Percentiles rank a stretch among this genome's conserved stretches.
These are phyloP conservation scores for Caryopteris hybrid DNA, from an alignment of 305 asterid species.

Conservation along the genomic window DNA sequence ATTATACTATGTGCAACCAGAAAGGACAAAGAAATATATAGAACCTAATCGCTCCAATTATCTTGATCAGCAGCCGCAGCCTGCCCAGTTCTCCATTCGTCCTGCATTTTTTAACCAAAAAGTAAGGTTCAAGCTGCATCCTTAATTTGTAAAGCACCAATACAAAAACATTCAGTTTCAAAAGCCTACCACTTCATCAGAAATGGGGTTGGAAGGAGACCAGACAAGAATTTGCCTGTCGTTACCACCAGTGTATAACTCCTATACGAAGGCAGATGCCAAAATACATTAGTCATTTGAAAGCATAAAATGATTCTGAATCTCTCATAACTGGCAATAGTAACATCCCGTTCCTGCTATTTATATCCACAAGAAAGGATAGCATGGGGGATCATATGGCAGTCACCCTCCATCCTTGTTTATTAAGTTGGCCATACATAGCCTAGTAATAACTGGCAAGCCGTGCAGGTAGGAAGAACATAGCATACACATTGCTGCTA, in stretches of 20 bases:
- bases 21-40: slow-evolving; percentile 7
- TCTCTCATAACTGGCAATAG: too few species aligned
- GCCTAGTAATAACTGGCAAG: too few species aligned
- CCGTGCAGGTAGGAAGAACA: too few species aligned
- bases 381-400: too few species aligned
- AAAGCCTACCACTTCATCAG: slow-evolving; percentile 52
- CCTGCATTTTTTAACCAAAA: slow-evolving; percentile 43
- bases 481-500: neutral
- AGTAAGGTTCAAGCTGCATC: slow-evolving; percentile 3
- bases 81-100: slow-evolving; percentile 42
- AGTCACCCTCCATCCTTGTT: too few species aligned
- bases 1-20: too few species aligned
- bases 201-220: slow-evolving; percentile 55
- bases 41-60: slow-evolving; percentile 86
- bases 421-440: neutral
- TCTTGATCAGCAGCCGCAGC: slow-evolving; percentile 53
- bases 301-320: neutral
- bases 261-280: slow-evolving; percentile 34
- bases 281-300: neutral
- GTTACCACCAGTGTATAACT: slow-evolving; percentile 69
- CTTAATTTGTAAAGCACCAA: neutral
- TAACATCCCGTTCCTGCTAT: too few species aligned
- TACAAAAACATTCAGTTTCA: neutral
- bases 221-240: slow-evolving; percentile 86
- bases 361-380: too few species aligned